Evolutionary conservation across 345 rosid species (phyloP), one percentile per base, ranked within the genome.

Genomic region (Hibiscus syriacus): DNA sequence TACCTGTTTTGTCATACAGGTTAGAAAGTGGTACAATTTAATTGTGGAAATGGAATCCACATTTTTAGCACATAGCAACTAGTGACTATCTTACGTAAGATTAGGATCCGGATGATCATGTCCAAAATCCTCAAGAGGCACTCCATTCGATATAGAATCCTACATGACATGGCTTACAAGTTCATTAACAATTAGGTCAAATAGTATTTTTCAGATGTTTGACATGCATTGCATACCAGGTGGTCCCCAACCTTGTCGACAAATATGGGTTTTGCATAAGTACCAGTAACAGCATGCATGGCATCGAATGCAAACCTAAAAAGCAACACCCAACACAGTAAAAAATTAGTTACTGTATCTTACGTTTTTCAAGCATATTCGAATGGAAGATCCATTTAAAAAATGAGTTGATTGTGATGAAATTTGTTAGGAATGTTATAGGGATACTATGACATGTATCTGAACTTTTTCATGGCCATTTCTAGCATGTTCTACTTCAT

Each of bases 41-140:
- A 48, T 59, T 58, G 43, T 67, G 5, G 59, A 12, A 48, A 66
- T 34, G 59, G 60, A 60, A 69, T 38, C 39, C 25, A 17, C 68
- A 29, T 27, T 41, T 30, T 71, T 56, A 16, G 67, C 22, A n/a
- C 7, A 23, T 1, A 56, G 16, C 9, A 0, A 27, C 11, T n/a
- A n/a, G 14, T 34, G 26, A 62, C 45, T 39, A 80, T 70, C 92
- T 84, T 82, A 90, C 90, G 91, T 87, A 60, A 94, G 96, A 79
- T 94, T 94, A 69, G 96, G 99, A 78, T 91, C 96, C 17, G 99
- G 99, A 84, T 91, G 97, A 67, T 97, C 96, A 78, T 84, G 97
- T 43, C 94, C 96, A 83, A 91, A 94, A 83, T 91, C 99, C 81
- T 87, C 96, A 26, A 84, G 76, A 64, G 98, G 97, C 62, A 86